Evolutionary conservation across 2,329 filamentous ascomycete species (phyloP).

Genomic region (Colletotrichum filicis): DNA sequence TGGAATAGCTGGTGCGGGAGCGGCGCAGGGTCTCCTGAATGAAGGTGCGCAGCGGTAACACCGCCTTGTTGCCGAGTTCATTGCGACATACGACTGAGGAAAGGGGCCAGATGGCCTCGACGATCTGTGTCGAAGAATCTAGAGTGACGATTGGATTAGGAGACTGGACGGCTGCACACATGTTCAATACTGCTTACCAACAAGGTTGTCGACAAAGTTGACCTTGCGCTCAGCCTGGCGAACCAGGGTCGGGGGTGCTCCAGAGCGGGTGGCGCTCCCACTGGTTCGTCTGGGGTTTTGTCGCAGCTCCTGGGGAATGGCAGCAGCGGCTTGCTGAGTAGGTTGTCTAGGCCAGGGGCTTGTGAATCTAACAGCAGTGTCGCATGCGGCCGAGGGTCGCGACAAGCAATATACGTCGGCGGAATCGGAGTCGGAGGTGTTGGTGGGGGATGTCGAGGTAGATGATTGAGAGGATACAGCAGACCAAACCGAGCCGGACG

Average conservation of each 20-base stretch:
- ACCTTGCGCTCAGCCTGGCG: constrained; percentile 93
- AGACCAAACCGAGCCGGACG: constrained; percentile 82
- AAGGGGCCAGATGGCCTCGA: constrained; percentile 96
- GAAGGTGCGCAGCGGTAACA: constrained; percentile 91
- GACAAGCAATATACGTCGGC: constrained; percentile 56
- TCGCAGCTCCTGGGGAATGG: constrained; percentile 69
- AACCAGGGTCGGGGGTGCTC: constrained; percentile 77
- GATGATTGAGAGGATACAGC: constrained; percentile 76
- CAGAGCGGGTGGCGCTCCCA: constrained; percentile 59
- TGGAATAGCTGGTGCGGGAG: constrained; percentile 97
- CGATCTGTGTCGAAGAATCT: constrained; percentile 98
- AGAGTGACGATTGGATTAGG: constrained; percentile 47
- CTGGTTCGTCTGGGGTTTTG: constrained; percentile 71
- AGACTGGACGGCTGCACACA: constrained; percentile 28
- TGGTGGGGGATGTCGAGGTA: constrained; percentile 74
- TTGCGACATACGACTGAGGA: constrained; percentile 83
- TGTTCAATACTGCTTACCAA: constrained; percentile 77
- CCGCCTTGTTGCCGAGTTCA: constrained; percentile 78
- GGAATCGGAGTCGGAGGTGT: constrained; percentile 66
- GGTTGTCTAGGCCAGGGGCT: constrained; percentile 46
- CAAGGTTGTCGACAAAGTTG: constrained; percentile 95
- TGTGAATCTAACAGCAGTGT: constrained; percentile 41
- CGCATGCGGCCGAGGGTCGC: constrained; percentile 45
- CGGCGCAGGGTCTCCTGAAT: constrained; percentile 97
- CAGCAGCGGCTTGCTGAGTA: constrained; percentile 38